Evolutionary conservation across 768 basidiomycete species (phyloP), one percentile per base, ranked within the genome.

Genomic region (Boletus rex-veris): DNA sequence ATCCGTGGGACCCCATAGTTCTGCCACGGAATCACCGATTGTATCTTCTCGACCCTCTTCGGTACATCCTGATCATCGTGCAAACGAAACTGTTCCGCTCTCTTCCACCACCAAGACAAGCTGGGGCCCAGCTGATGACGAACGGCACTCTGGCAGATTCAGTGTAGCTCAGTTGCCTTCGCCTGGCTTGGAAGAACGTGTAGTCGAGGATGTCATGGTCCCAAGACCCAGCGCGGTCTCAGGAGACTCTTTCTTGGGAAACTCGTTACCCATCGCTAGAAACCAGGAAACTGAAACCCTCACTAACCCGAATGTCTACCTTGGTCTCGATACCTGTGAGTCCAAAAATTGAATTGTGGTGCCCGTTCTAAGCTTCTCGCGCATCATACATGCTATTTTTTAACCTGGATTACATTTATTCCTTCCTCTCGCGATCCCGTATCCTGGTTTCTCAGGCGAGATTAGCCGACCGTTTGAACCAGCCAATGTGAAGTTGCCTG

Each of bases 101-200:
- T 82, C 78, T 1, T 77, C 58, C 31, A 31, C 30, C 14, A 58
- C 62, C 11, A 48, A 16, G 36, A 84, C 84, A 5, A 84, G 80
- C 15, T 79, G 76, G 65, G 82, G 80, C 7, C 81, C 80, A 18
- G 64, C 69, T 2, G 79, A 83, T 59, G 74, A 78, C 6, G 63
- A 55, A 12, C 58, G 70, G 41, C 65, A 67, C 50, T 75, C 73
- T 16, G 71, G 63, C 6, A 54, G 64, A 24, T 69, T 76, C 9
- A 69, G 61, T 41, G 53, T 63, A 26, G 68, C 73, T 26, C 73
- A 73, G 36, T 65, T 81, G 18, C 79, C 77, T 38, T 80, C 84
- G 8, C 86, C 84, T 28, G 85, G 87, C 63, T 62, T 82, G 28
- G 83, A 77, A 11, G 68, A 73, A 53, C 79, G 87, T 31, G 74